phyloP scores from a whole-genome alignment of 352 stramenopile genomes.

The Globisporangium paddicum region DNA sequence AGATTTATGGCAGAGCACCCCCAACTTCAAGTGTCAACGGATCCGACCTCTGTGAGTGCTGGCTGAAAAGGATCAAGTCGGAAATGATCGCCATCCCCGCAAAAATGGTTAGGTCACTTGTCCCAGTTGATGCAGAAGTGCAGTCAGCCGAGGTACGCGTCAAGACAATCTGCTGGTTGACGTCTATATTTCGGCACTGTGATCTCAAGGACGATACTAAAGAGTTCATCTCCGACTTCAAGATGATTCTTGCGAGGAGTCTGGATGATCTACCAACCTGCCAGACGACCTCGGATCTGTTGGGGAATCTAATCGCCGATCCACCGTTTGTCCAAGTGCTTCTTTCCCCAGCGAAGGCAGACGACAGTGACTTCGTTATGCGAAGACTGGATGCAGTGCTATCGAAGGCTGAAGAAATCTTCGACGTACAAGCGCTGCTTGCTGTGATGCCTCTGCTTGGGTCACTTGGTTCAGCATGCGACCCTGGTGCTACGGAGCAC shows the following conservation, averaged over 20 bases:
- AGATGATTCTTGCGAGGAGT: not conserved
- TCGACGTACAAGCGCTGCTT: constrained; percentile 17
- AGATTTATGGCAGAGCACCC: not conserved
- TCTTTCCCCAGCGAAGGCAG: constrained; percentile 23
- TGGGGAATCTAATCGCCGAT: constrained; percentile 1
- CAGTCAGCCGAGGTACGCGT: constrained; percentile 17
- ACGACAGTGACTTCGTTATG: constrained; percentile 20
- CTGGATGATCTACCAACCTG: constrained; percentile 3
- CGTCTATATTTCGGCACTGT: constrained; percentile 40
- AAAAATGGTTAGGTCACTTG: constrained; percentile 22
- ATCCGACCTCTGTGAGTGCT: constrained; percentile 7
- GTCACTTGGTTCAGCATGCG: constrained; percentile 37
- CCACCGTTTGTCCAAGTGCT: constrained; percentile 21
- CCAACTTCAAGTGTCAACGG: not conserved
- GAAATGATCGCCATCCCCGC: constrained; percentile 22
- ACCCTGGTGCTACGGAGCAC: constrained; percentile 22
- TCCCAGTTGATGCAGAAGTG: not conserved
- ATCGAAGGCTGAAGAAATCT: constrained; percentile 26
- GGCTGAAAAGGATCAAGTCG: not conserved
- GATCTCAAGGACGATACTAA: constrained; percentile 23
- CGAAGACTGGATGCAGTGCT: constrained; percentile 31
- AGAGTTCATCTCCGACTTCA: constrained; percentile 21
- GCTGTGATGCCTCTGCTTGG: constrained; percentile 27
- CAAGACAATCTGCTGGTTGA: constrained; percentile 21
- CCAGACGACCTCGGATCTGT: constrained; percentile 10